Base-by-base conservation (phyloP, 176 grass and related monocot species). In the Bothriochloa decipiens region DNA sequence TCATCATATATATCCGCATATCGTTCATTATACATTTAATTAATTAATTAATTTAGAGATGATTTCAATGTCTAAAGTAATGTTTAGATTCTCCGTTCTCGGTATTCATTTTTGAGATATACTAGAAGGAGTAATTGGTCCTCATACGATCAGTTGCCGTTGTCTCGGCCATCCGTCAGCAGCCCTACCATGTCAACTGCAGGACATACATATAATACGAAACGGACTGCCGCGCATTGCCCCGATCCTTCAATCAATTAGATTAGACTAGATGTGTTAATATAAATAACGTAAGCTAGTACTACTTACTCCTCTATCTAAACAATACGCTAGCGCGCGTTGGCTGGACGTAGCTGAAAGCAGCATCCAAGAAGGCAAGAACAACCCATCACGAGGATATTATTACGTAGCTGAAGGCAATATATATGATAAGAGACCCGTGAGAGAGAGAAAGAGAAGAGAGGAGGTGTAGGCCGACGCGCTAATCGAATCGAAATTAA, bases 181-280 rank as follows among this genome's bases (percentile, higher is more conserved):
- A 50, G 36, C 11, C 10, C 10, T 22, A 18, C 28, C 29, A 75
- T 73, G 65, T 87, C 79, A 87, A 77, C 65, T 13, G 0, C 6
- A 33, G 13, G 7, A 14, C 39, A 57, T 16, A 18, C 12, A 25
- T 50, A 50, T 4, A 12, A 18, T 1, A 4, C 57, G 33, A 11
- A 29, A 61, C 8, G 60, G 58, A 5, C 32, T 41, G 82, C 33
- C 23, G 82, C 71, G 50, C 72, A 68, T 66, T 52, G 5, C 8
- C 70, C 58, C 5, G 4, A 25, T 65, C 42, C 26, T 18, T 15
- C 28, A 9, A 18, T 15, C 28, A 9, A 18, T 39, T 7, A 6
- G 20, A 66, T 12, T 41, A 81, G 12, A 50, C 5, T 36, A 36
- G 35, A 36, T 36, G 4, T 3, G 5, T 36, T 36, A 5, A 36